These are phyloP conservation scores for Daldinia caldariorum DNA, from an alignment of 495 filamentous ascomycete genomes.

Conservation along the genomic window DNA sequence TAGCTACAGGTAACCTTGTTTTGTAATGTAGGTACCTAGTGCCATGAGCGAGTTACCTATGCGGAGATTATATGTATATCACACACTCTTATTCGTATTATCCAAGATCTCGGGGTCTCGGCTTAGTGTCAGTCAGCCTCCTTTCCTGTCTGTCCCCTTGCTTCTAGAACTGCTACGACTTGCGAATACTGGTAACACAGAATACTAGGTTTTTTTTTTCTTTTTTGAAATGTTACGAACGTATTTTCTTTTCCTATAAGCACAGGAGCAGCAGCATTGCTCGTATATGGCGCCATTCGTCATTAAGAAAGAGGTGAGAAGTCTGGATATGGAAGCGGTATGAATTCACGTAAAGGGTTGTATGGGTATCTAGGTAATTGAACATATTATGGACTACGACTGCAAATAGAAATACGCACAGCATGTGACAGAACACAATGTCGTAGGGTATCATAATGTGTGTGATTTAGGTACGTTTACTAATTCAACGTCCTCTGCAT, in stretches of 20 bases:
- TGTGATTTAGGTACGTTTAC: background rate
- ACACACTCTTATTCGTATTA: background rate
- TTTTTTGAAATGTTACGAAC: background rate
- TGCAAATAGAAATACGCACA: background rate
- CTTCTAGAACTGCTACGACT: background rate
- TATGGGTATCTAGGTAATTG: no score
- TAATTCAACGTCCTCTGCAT: background rate
- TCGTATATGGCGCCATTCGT: background rate
- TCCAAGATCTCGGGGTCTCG: background rate
- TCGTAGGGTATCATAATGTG: constrained; percentile 1
- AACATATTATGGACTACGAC: background rate
- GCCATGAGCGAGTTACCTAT: background rate
- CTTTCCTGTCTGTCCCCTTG: background rate
- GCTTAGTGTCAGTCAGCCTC: background rate
- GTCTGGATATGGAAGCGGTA: background rate
- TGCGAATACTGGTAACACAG: background rate
- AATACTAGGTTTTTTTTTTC: no score
- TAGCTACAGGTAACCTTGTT: background rate
- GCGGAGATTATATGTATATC: background rate
- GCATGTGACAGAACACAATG: background rate
- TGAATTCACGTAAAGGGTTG: background rate
- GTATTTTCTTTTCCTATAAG: background rate
- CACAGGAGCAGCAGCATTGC: background rate
- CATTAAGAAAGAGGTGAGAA: background rate
- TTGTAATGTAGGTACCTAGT: background rate